Evolutionary conservation across 192 early-diverging fungal species (phyloP).

Genomic region (Backusella australiensis): DNA sequence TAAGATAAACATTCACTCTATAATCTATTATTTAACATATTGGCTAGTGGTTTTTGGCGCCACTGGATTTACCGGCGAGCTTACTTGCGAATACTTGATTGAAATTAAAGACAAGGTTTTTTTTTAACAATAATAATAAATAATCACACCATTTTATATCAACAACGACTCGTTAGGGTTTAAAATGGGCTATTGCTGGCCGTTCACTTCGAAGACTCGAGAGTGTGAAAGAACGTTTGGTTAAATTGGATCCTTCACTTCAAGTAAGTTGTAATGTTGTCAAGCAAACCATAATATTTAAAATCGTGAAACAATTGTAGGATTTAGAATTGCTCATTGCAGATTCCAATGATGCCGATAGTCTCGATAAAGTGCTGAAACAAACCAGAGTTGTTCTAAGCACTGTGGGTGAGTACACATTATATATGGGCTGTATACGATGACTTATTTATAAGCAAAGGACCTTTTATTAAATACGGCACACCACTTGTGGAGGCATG

Average conservation of each 20-base stretch:
- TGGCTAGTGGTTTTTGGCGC: constrained; percentile 64
- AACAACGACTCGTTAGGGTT: constrained; percentile 25
- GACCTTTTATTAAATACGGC: constrained; percentile 73
- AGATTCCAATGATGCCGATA: constrained; percentile 56
- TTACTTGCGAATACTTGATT: constrained; percentile 64
- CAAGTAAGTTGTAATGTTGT: constrained; percentile 31
- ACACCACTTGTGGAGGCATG: constrained; percentile 68
- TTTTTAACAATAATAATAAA: neutral
- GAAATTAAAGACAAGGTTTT: constrained; percentile 19
- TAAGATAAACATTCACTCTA: neutral
- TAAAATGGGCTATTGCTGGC: constrained; percentile 79
- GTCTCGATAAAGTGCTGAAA: constrained; percentile 58
- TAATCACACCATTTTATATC: neutral
- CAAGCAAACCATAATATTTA: neutral
- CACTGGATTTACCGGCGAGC: constrained; percentile 79
- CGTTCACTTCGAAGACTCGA: constrained; percentile 68
- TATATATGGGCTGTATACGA: neutral
- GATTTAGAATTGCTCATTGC: constrained; percentile 66
- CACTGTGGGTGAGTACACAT: constrained; percentile 59
- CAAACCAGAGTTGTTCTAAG: constrained; percentile 74
- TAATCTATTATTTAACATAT: neutral
- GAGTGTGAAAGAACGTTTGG: constrained; percentile 48
- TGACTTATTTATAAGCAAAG: neutral
- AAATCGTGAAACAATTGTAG: constrained; percentile 12
- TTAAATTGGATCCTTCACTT: constrained; percentile 44